Percentiles rank a stretch among this genome's conserved stretches.
phyloP scores from a whole-genome alignment of 768 basidiomycete species.

The Mrakia blollopis region DNA sequence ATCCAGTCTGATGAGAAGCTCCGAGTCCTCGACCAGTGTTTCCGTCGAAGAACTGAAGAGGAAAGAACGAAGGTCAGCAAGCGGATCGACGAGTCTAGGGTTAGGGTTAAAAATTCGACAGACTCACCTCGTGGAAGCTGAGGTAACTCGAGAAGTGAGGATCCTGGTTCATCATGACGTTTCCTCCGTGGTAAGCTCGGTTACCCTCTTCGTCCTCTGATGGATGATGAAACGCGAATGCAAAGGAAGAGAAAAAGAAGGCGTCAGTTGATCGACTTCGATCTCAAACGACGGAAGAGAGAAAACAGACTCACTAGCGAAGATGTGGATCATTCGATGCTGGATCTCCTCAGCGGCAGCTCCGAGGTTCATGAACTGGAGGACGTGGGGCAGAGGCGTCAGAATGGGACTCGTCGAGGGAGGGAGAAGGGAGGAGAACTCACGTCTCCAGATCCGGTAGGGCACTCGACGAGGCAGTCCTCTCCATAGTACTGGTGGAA shows the following conservation, averaged over 20 bases:
- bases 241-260: not conserved
- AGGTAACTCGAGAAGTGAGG: conserved; percentile 96
- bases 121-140: conserved; percentile 70
- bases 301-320: conserved; percentile 51
- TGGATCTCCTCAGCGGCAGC: conserved; percentile 95
- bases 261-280: not conserved
- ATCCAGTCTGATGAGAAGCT: conserved; percentile 97
- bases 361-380: conserved; percentile 78
- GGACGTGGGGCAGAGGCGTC: conserved; percentile 3
- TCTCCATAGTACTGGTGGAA: conserved; percentile 94
- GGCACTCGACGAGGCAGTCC: conserved; percentile 87
- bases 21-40: conserved; percentile 89
- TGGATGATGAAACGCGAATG: not conserved
- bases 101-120: conserved; percentile 46
- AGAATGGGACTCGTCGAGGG: not conserved
- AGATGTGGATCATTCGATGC: conserved; percentile 97
- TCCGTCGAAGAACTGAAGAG: conserved; percentile 80
- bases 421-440: conserved; percentile 26
- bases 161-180: conserved; percentile 77
- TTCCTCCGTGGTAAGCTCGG: conserved; percentile 87
- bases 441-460: conserved; percentile 84
- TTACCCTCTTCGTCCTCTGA: conserved; percentile 69
- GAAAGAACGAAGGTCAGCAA: not conserved
- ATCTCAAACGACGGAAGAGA: not conserved
- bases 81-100: conserved; percentile 35